phyloP scores from a whole-genome alignment of 73 alveolate species.

The Blepharisma stoltei region DNA sequence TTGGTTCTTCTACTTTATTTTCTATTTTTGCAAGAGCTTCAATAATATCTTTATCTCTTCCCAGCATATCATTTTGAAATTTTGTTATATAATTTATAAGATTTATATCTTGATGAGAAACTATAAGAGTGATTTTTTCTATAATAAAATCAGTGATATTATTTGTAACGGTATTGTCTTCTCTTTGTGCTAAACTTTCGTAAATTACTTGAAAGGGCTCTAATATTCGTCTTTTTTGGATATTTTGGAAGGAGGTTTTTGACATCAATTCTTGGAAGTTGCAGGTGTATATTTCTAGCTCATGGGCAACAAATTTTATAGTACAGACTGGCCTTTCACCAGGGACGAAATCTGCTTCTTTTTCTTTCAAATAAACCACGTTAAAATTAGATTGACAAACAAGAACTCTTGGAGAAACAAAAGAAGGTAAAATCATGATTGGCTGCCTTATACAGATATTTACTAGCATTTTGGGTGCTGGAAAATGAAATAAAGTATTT shows the following conservation, averaged over 20 bases:
- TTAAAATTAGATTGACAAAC: conserved; percentile 16
- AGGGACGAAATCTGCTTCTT: not conserved
- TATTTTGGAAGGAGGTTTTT: not conserved
- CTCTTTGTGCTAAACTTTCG: not conserved
- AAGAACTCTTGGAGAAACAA: conserved; percentile 14
- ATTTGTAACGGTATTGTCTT: not conserved
- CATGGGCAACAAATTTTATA: not conserved
- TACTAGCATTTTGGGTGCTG: conserved; percentile 2
- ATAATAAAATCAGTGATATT: not conserved
- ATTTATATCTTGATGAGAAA: conserved; percentile 21
- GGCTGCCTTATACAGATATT: conserved; percentile 1
- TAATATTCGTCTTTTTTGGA: not conserved
- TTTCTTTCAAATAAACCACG: not conserved
- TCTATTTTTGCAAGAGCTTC: not conserved
- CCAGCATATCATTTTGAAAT: conserved; percentile 2
- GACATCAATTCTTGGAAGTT: not conserved
- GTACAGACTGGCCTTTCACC: not conserved
- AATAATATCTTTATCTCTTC: not conserved
- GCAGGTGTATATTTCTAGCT: conserved; percentile 4
- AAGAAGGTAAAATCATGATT: not conserved
- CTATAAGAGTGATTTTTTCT: not conserved
- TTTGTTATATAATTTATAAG: not conserved
- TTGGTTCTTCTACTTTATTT: not conserved
- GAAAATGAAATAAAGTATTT: not conserved
- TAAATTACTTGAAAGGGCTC: conserved; percentile 12